Base-by-base conservation (phyloP, 2,329 filamentous ascomycete genomes). In the Calonectria pseudoreteaudii region DNA sequence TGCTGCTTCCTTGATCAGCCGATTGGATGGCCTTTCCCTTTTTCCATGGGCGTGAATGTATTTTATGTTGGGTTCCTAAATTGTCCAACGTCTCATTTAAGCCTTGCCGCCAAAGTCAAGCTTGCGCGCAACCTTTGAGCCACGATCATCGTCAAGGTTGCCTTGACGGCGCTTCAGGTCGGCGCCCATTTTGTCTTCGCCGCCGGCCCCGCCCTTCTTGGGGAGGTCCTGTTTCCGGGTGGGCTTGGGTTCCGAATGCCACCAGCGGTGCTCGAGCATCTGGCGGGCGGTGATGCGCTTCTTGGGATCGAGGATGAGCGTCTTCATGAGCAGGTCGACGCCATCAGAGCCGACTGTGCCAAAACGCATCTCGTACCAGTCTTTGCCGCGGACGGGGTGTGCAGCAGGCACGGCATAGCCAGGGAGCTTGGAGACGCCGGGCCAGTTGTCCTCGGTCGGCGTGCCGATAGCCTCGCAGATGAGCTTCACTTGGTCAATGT, bases 381-480 rank as follows among this genome's bases (percentile, higher is more conserved):
- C 92, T 75, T 91, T 90, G 1, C 91, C 91, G 75, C 91, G 90
- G 84, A 95, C 79, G 79, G 91, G 87, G 75, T 92, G 89, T 70
- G 90, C 86, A 7, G 91, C 90, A 1, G 93, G 90, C 1, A 94
- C 90, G n/a, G 95, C 91, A 85, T 97, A 99, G 73, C 93, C 93
- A 18, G 93, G 92, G 14, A 99, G 88, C 76, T 92, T 92, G 6
- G 92, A 92, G 10, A 99, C 96, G 34, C 96, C 96, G 0, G 97
- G 96, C 97, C 97, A 99, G 83, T 95, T 96, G 20, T 97, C 94
- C 82, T 99, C 97, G 6, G 92, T 97, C 0, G 97, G 97, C 0
- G 95, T 97, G 72, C 97, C 97, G 76, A 98, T 92, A 68, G 93
- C 92, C 81, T 95, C 92, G 82, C 93, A 95, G 76, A 98, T 97